phyloP scores from a whole-genome alignment of 768 basidiomycete species.

The Daedaleopsis nitida region DNA sequence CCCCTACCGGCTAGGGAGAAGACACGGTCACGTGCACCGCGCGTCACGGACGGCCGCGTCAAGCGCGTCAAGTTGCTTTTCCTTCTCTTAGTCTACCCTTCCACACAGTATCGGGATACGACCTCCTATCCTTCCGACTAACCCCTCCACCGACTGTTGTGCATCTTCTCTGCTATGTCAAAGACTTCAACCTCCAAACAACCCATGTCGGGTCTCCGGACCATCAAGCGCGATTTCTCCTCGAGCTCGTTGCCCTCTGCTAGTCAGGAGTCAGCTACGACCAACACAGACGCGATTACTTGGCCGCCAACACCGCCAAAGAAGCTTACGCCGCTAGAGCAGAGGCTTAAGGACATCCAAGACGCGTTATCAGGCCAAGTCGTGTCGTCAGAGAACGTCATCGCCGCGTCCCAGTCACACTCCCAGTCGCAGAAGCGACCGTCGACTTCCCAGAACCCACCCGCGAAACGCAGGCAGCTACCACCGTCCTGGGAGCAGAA shows the following conservation, averaged over 20 bases:
- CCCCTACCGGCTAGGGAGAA: too few relatives aligned
- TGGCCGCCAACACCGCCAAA: conserved; percentile 21
- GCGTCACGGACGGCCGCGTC: conserved; percentile 8
- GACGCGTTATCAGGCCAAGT: conserved; percentile 46
- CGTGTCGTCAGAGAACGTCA: conserved; percentile 18
- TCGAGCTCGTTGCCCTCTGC: conserved; percentile 40
- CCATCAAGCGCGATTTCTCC: conserved; percentile 67
- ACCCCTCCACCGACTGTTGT: not conserved
- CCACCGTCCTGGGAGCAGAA: conserved; percentile 49
- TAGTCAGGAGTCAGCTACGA: conserved; percentile 34
- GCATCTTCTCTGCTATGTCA: conserved; percentile 6
- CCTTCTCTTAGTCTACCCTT: not conserved
- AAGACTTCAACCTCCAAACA: conserved; percentile 20
- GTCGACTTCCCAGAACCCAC: conserved; percentile 22
- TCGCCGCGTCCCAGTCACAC: not conserved
- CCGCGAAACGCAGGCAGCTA: conserved; percentile 58
- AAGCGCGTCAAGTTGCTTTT: not conserved
- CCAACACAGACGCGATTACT: conserved; percentile 19
- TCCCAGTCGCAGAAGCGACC: conserved; percentile 38
- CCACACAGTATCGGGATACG: not conserved
- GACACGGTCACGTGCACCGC: conserved; percentile 17
- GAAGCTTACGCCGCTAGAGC: conserved; percentile 24
- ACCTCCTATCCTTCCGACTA: not conserved
- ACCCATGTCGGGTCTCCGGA: conserved; percentile 58
- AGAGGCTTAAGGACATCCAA: conserved; percentile 60